Conservation (phyloP, 169 alveolate genomes). For the Plasmodium cynomolgi region DNA sequence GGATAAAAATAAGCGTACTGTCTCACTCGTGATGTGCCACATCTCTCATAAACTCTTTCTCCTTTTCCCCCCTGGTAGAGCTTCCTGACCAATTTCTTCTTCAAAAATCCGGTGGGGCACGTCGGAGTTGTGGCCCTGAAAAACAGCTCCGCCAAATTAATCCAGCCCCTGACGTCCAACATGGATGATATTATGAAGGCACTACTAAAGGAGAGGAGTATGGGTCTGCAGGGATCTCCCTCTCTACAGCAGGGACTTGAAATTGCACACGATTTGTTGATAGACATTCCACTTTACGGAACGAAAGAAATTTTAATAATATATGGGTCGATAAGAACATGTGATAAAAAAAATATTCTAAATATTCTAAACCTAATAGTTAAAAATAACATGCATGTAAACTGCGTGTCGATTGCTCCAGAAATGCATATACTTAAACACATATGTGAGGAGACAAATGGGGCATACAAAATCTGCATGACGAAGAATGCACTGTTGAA, state of each 20-base stretch:
- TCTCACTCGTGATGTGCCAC: not conserved
- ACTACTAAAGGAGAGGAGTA: slow-evolving; percentile 66
- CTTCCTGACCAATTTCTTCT: slow-evolving; percentile 77
- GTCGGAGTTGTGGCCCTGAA: slow-evolving; percentile 81
- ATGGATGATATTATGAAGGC: slow-evolving; percentile 77
- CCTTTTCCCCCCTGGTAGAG: slow-evolving; percentile 14
- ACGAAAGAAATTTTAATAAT: slow-evolving; percentile 82
- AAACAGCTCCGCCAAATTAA: slow-evolving; percentile 79
- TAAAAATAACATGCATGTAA: slow-evolving; percentile 63
- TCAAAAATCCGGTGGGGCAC: slow-evolving; percentile 84
- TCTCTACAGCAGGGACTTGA: slow-evolving; percentile 85
- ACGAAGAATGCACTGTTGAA: slow-evolving; percentile 20
- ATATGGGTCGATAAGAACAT: slow-evolving; percentile 85
- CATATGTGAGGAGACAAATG: slow-evolving; percentile 71
- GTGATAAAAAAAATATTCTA: slow-evolving; percentile 76
- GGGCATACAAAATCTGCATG: slow-evolving; percentile 58
- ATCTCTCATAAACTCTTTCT: not conserved
- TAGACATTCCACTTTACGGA: slow-evolving; percentile 81
- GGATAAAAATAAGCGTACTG: not conserved
- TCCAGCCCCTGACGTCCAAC: slow-evolving; percentile 80
- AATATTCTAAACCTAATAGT: slow-evolving; percentile 28
- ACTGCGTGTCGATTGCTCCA: slow-evolving; percentile 73
- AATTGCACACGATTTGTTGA: slow-evolving; percentile 78
- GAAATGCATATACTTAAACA: slow-evolving; percentile 73
- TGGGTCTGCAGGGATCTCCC: slow-evolving; percentile 83